Percentiles rank a stretch among this genome's conserved stretches.
Evolutionary conservation across 108 stramenopile species (phyloP).

Genomic region (Schizochytrium sp.): DNA sequence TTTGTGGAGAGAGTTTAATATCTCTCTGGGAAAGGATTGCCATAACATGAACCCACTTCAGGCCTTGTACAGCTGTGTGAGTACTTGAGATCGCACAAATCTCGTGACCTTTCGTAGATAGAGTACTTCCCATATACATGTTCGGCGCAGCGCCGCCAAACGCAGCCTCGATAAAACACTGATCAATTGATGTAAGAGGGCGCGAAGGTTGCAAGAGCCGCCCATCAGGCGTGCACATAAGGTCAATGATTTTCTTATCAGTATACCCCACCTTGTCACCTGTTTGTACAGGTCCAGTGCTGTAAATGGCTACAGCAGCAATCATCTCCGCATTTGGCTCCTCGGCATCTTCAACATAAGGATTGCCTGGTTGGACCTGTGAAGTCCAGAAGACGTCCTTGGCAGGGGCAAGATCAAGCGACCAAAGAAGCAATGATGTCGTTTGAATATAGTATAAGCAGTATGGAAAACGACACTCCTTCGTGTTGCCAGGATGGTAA

Average conservation of each 20-base stretch:
- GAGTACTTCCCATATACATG: background rate
- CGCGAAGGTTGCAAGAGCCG: conserved; percentile 37
- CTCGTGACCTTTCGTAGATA: background rate
- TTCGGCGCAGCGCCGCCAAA: conserved; percentile 41
- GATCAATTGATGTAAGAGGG: conserved; percentile 54
- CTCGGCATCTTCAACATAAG: conserved; percentile 35
- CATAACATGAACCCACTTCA: background rate
- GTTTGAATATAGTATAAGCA: conserved; percentile 60
- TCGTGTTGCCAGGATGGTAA: conserved; percentile 60
- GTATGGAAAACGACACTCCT: background rate
- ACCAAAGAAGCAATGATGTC: conserved; percentile 65
- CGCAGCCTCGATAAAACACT: background rate
- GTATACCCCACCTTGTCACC: background rate
- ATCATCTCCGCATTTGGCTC: background rate
- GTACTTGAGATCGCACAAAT: background rate
- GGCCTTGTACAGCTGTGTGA: background rate
- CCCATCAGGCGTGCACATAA: conserved; percentile 42
- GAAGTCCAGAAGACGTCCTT: conserved; percentile 72
- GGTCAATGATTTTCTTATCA: background rate
- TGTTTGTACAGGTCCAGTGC: conserved; percentile 34
- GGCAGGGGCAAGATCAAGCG: conserved; percentile 68
- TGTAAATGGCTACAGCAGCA: background rate
- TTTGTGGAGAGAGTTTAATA: background rate
- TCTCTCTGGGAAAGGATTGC: background rate
- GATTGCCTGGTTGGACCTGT: conserved; percentile 34